phyloP scores from a whole-genome alignment of 345 rosid species.

The Hevea brasiliensis region DNA sequence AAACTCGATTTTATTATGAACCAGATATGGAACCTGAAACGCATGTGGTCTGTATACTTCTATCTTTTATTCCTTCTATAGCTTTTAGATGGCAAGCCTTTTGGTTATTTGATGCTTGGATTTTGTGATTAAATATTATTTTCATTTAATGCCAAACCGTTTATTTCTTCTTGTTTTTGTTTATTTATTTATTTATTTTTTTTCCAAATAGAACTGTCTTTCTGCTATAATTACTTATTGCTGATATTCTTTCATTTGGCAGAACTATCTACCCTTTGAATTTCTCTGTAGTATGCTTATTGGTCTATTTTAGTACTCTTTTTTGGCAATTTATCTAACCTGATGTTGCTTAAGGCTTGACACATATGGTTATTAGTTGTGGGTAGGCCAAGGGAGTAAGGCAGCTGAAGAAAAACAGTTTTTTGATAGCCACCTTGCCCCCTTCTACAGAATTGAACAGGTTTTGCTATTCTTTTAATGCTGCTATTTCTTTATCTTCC shows the following conservation, averaged over 20 bases:
- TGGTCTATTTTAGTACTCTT: neutral
- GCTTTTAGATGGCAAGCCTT: neutral
- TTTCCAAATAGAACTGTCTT: neutral
- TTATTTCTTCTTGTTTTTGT: neutral
- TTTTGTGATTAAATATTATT: neutral
- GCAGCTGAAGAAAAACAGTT: conserved; percentile 32
- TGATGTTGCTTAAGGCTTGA: conserved; percentile 3
- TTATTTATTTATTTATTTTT: neutral
- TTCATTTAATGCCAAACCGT: neutral
- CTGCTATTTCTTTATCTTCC: neutral
- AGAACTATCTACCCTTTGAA: neutral
- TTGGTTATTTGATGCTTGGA: neutral
- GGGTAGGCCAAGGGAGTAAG: conserved; percentile 33
- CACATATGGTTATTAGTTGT: conserved; percentile 16
- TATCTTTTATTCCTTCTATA: neutral
- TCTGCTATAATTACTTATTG: neutral
- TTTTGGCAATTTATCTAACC: neutral
- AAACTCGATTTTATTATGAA: neutral
- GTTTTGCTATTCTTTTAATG: conserved; percentile 6
- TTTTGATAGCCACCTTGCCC: conserved; percentile 34
- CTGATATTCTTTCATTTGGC: neutral
- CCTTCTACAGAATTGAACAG: conserved; percentile 37
- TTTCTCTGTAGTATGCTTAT: neutral
- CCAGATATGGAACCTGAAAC: neutral
- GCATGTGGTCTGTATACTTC: neutral